phyloP scores from a whole-genome alignment of 2,329 filamentous ascomycete species.

The Rhynchosporium secalis region DNA sequence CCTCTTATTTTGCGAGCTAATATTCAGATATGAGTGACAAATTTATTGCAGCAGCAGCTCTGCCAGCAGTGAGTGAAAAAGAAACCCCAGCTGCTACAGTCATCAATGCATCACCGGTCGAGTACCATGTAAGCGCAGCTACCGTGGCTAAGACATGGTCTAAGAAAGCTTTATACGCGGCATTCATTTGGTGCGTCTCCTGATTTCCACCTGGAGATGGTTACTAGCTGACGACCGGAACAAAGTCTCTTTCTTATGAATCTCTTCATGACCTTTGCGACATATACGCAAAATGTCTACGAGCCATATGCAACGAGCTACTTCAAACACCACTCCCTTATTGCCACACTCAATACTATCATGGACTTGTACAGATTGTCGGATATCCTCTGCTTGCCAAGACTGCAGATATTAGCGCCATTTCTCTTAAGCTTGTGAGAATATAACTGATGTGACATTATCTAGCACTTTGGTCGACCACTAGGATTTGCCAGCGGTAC shows the following conservation, averaged over 20 bases:
- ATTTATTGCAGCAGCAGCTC: not conserved
- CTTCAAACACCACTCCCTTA: slow-evolving; percentile 1
- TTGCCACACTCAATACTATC: slow-evolving; percentile 5
- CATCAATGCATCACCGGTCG: not conserved
- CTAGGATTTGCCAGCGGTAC: not conserved
- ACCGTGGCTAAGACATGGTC: slow-evolving; percentile 7
- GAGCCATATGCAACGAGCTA: slow-evolving; percentile 1
- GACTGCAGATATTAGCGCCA: not conserved
- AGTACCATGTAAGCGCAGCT: slow-evolving; percentile 1
- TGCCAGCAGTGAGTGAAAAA: not conserved
- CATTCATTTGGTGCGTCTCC: not conserved
- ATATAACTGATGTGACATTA: not conserved
- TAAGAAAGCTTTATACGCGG: not conserved
- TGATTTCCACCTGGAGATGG: too few species aligned
- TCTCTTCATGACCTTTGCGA: slow-evolving; percentile 4
- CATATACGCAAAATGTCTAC: slow-evolving; percentile 2
- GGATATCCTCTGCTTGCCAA: slow-evolving; percentile 6
- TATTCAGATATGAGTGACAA: not conserved
- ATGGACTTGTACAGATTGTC: slow-evolving; percentile 2
- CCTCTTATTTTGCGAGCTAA: not conserved
- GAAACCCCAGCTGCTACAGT: not conserved
- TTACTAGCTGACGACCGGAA: not conserved
- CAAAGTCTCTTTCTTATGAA: slow-evolving; percentile 6
- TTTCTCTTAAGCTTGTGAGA: not conserved
- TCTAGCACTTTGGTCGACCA: slow-evolving; percentile 7